Conservation (phyloP, 352 stramenopile species). For the Phytophthora tubulina region DNA sequence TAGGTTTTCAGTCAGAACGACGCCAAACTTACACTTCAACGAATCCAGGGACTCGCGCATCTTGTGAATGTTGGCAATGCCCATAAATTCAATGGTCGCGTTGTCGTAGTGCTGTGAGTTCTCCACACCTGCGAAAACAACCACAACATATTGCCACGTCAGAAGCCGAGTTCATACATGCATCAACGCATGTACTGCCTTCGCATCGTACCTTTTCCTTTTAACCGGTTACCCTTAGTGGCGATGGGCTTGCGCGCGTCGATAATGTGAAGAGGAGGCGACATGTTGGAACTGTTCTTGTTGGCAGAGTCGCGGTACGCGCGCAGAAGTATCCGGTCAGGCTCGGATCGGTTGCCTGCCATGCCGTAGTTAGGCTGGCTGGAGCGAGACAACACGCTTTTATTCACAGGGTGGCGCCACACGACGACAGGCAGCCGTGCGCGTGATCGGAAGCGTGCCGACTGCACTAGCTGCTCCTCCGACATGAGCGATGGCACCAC, state of each 20-base stretch:
- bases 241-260: slow-evolving; percentile 85
- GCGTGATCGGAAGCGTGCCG: slow-evolving; percentile 92
- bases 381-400: slow-evolving; percentile 94
- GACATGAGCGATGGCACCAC: slow-evolving; percentile 94
- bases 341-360: slow-evolving; percentile 92
- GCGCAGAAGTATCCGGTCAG: slow-evolving; percentile 92
- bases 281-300: slow-evolving; percentile 74
- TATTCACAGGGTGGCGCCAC: slow-evolving; percentile 93
- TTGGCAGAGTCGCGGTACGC: slow-evolving; percentile 88
- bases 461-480: slow-evolving; percentile 92
- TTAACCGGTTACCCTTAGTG: slow-evolving; percentile 84
- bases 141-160: slow-evolving; percentile 5
- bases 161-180: background rate
- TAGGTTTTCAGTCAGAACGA: background rate
- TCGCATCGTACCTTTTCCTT: slow-evolving; percentile 71
- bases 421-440: slow-evolving; percentile 94
- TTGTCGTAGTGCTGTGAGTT: slow-evolving; percentile 97
- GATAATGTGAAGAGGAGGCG: slow-evolving; percentile 86
- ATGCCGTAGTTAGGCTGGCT: slow-evolving; percentile 98
- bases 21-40: slow-evolving; percentile 66
- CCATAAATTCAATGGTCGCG: slow-evolving; percentile 96
- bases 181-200: background rate
- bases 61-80: slow-evolving; percentile 99
- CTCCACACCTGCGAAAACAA: slow-evolving; percentile 87
- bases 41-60: slow-evolving; percentile 96